These are phyloP conservation scores for Gossypium turneri DNA, from an alignment of 345 rosid species.

Conservation along the genomic window DNA sequence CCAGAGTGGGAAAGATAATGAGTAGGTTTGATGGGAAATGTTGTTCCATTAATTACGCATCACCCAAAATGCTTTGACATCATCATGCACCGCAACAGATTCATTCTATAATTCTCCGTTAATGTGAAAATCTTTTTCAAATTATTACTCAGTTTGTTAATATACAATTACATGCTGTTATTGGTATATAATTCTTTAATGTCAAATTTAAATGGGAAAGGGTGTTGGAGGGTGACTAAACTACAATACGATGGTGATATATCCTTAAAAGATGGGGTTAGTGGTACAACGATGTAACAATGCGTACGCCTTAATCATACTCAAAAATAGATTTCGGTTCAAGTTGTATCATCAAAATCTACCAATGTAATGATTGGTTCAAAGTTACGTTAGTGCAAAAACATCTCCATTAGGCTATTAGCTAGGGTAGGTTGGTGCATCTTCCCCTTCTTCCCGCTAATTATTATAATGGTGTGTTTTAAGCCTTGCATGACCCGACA, in stretches of 20 bases:
- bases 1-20: too few species aligned
- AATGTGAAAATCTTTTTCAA: neutral
- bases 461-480: neutral
- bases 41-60: neutral
- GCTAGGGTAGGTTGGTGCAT: neutral
- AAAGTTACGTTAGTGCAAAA: constrained; percentile 21
- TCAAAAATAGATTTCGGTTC: constrained; percentile 17
- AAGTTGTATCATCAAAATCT: constrained; percentile 3
- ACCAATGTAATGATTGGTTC: constrained; percentile 21
- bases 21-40: neutral
- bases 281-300: neutral
- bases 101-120: neutral
- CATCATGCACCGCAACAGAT: neutral
- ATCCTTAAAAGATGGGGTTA: neutral
- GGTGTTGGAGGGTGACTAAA: neutral
- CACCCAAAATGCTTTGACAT: neutral
- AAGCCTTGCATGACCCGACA: neutral
- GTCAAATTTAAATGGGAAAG: neutral
- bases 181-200: neutral
- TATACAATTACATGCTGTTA: too few species aligned
- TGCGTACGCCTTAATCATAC: constrained; percentile 14
- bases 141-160: neutral
- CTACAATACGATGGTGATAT: neutral
- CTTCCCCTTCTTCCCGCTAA: neutral
- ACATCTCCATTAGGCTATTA: neutral